Evolutionary conservation across 352 stramenopile genomes (phyloP), one percentile per base, ranked within the genome.

Genomic region (Globisporangium cystogenes): DNA sequence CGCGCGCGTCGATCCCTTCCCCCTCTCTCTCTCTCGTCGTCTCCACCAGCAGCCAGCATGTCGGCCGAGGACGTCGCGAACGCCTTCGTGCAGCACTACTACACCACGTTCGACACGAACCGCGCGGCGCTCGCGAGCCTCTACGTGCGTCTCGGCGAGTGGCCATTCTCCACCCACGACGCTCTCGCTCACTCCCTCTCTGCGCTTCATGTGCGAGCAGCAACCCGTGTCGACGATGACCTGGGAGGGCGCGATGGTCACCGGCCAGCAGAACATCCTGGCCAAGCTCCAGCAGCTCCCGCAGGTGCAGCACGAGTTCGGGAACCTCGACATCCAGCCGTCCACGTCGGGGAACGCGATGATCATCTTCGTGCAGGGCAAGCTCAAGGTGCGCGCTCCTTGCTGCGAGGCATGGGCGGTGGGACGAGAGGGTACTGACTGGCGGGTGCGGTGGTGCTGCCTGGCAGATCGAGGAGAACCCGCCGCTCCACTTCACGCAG

Each of bases 401-500:
- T n/a, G n/a, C n/a, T n/a, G n/a, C n/a, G n/a, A n/a, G n/a, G n/a
- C n/a, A n/a, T n/a, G n/a, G n/a, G n/a, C n/a, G n/a, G n/a, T n/a
- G n/a, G n/a, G n/a, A n/a, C n/a, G n/a, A n/a, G n/a, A n/a, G n/a
- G n/a, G n/a, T n/a, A n/a, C n/a, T n/a, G n/a, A n/a, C n/a, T n/a
- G n/a, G n/a, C n/a, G n/a, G n/a, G n/a, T n/a, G n/a, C n/a, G n/a
- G n/a, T n/a, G n/a, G n/a, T n/a, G n/a, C n/a, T n/a, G n/a, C n/a
- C n/a, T n/a, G n/a, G n/a, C n/a, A n/a, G 59, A 98, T 99, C 72
- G 93, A 96, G 33, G 87, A 87, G 37, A 94, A 90, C 64, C 96
- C 94, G 63, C 90, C 91, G 27, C 82, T 99, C 48, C 93, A 98
- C 62, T 99, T 98, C 79, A 97, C 92, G 65, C 91, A 99, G 65